phyloP scores from a whole-genome alignment of 2,329 filamentous ascomycete species.

The Cercospora zeae-maydis region DNA sequence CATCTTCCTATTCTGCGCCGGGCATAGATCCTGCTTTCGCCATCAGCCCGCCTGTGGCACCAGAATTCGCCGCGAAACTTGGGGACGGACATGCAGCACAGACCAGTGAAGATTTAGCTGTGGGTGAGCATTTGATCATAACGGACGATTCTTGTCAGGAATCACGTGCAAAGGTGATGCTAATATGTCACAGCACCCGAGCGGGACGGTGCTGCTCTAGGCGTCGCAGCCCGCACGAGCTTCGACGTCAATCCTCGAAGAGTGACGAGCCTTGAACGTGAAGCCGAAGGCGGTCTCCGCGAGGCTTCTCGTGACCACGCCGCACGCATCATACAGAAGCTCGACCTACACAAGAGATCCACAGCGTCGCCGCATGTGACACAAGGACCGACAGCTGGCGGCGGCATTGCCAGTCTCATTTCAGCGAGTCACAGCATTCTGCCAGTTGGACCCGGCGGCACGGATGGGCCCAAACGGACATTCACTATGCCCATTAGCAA shows the following conservation, averaged over 20 bases:
- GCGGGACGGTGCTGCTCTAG: constrained; percentile 31
- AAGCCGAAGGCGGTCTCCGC: constrained; percentile 50
- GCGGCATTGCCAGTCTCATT: constrained; percentile 79
- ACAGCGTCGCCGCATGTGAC: constrained; percentile 44
- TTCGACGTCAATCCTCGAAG: constrained; percentile 61
- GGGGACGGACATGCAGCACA: constrained; percentile 61
- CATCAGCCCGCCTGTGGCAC: constrained; percentile 80
- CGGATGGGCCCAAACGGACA: constrained; percentile 27
- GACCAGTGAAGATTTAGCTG: constrained; percentile 60
- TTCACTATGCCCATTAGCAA: constrained; percentile 42
- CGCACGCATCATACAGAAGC: constrained; percentile 84
- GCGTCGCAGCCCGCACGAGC: constrained; percentile 60
- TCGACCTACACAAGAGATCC: constrained; percentile 82
- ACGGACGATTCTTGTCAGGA: neutral
- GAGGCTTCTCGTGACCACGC: constrained; percentile 77
- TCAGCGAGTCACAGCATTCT: constrained; percentile 78
- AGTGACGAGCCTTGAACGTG: constrained; percentile 49
- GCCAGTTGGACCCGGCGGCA: constrained; percentile 55
- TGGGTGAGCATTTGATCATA: constrained; percentile 42
- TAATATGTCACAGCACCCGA: constrained; percentile 45
- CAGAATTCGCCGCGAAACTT: constrained; percentile 82
- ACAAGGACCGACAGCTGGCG: constrained; percentile 42
- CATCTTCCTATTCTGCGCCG: constrained; percentile 40
- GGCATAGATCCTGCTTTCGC: constrained; percentile 74
- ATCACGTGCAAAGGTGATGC: neutral